Evolutionary conservation across 371 early-diverging fungal species (phyloP).

Genomic region (Zopfochytrium polystomum): DNA sequence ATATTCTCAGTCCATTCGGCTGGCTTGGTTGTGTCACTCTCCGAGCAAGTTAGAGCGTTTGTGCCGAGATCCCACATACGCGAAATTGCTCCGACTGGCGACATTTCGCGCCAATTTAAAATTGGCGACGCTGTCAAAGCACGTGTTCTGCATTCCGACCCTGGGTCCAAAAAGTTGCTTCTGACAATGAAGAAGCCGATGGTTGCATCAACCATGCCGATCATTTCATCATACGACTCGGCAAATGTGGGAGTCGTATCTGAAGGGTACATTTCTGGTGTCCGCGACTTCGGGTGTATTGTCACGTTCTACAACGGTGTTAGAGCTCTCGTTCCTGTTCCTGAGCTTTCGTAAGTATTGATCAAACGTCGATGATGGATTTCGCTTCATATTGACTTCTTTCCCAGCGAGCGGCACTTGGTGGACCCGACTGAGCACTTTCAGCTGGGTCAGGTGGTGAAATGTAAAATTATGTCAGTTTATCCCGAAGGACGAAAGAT

Average conservation of each 20-base stretch:
- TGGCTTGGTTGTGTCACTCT: slow-evolving; percentile 66
- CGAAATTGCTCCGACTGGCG: slow-evolving; percentile 63
- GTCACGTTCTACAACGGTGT: slow-evolving; percentile 76
- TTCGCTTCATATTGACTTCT: no score
- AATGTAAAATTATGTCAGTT: slow-evolving; percentile 66
- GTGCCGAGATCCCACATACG: slow-evolving; percentile 71
- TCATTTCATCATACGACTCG: slow-evolving; percentile 58
- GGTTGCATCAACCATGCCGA: slow-evolving; percentile 66
- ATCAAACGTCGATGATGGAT: no score
- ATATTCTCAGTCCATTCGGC: slow-evolving; percentile 49
- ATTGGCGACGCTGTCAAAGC: slow-evolving; percentile 60
- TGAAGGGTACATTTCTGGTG: slow-evolving; percentile 62
- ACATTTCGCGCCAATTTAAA: slow-evolving; percentile 78
- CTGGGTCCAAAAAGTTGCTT: slow-evolving; percentile 51
- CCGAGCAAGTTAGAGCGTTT: slow-evolving; percentile 64
- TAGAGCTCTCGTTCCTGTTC: slow-evolving; percentile 63
- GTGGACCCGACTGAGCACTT: slow-evolving; percentile 48
- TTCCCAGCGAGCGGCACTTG: slow-evolving; percentile 38
- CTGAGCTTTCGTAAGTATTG: slow-evolving; percentile 69
- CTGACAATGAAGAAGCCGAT: slow-evolving; percentile 79
- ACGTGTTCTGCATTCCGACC: slow-evolving; percentile 66
- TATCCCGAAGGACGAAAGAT: slow-evolving; percentile 56
- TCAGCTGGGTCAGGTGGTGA: slow-evolving; percentile 73
- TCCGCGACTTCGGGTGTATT: slow-evolving; percentile 66
- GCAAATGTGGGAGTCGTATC: slow-evolving; percentile 57